phyloP scores from a whole-genome alignment of 2,329 filamentous ascomycete species.

The Colletotrichum euphorbiae region DNA sequence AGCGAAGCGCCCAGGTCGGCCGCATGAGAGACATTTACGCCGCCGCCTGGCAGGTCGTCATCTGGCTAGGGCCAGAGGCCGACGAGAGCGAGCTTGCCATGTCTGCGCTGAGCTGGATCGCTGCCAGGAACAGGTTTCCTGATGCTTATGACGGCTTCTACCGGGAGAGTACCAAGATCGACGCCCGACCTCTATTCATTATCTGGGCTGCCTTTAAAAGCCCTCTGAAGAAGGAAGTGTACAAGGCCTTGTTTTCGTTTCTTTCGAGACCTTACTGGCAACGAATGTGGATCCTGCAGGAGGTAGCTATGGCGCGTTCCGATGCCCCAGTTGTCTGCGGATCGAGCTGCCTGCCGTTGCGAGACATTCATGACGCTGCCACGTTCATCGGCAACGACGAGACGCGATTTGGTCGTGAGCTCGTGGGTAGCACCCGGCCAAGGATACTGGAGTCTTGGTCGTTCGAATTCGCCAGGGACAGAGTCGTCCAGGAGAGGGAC shows the following conservation, averaged over 20 bases:
- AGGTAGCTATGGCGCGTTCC: background rate
- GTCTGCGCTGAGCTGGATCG: background rate
- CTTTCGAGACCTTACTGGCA: slow-evolving; percentile 1
- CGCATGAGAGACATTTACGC: background rate
- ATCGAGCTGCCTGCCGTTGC: background rate
- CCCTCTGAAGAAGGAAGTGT: background rate
- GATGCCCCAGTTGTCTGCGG: background rate
- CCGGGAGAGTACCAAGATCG: background rate
- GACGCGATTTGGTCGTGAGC: background rate
- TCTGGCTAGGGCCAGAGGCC: background rate
- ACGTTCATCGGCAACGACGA: background rate
- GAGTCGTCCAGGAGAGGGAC: background rate
- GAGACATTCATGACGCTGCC: background rate
- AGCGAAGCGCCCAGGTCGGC: background rate
- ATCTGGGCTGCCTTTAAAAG: background rate
- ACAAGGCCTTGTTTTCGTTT: slow-evolving; percentile 1
- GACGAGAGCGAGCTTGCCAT: background rate
- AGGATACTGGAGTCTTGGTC: background rate
- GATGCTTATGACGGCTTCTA: background rate
- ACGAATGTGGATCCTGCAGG: background rate
- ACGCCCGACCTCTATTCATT: background rate
- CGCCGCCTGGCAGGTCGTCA: background rate
- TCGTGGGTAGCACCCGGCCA: background rate
- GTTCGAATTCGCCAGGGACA: background rate
- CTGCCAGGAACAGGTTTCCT: background rate